Base-by-base conservation (phyloP, 225 moss, liverwort and hornwort species). In the Asterella californica region DNA sequence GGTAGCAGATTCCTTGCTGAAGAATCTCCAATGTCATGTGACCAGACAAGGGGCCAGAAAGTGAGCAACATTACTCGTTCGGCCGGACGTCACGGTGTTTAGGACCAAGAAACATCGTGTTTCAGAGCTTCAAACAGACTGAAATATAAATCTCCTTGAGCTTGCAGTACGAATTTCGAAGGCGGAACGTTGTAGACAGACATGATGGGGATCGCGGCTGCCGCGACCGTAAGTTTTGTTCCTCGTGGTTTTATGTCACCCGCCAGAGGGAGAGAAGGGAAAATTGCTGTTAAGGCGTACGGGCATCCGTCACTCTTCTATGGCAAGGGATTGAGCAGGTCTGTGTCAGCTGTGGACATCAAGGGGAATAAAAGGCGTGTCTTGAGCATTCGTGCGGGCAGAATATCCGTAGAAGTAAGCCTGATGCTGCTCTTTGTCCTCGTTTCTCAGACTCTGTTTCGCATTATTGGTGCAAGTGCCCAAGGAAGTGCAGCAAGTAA, bases 391-490 rank as follows among this genome's bases (percentile, higher is more conserved):
- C 75, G 36, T 38, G 75, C 75, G 4, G 21, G 54, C 37, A 76
- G 59, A 59, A 76, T 55, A 21, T 54, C 33, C 9, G 33, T 76
- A 12, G 36, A 37, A 25, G 75, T 76, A 59, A 76, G 75, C 21
- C 49, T 29, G 15, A 15, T 53, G 14, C 17, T 49, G 29, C 4
- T 33, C 52, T 74, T 10, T 27, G 22, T n/a, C n/a, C 25, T 27
- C 18, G n/a, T 12, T 47, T 48, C 3, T 29, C 36, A 0, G 15
- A 37, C 36, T 37, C 75, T 59, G 15, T 32, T 5, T 9, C 19
- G 37, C 24, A 60, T 36, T 55, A 18, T 29, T 18, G 22, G 48
- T 30, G n/a, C 29, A 18, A 70, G 2, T 32, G 12, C 1, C 12
- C 7, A 45, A 19, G 11, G 22, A 6, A 3, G 37, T 8, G 19